Percentiles rank a stretch among this genome's conserved stretches.
These are phyloP conservation scores for Trichoderma sp. DNA, from an alignment of 2,329 filamentous ascomycete genomes.

Conservation along the genomic window DNA sequence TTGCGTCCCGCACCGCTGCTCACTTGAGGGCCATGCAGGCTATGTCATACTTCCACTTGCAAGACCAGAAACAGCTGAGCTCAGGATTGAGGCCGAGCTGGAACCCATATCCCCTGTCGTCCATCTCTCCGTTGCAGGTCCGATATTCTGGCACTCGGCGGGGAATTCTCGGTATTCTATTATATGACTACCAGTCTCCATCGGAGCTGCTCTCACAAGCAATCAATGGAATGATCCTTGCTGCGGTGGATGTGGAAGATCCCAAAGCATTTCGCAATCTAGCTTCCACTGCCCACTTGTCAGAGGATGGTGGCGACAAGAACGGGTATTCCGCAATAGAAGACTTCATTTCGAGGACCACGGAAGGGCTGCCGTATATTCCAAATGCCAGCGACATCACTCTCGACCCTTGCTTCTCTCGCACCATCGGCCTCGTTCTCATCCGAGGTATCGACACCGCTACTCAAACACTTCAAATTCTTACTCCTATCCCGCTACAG, in stretches of 20 bases:
- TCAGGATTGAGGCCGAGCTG: constrained; percentile 42
- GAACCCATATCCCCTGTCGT: constrained; percentile 57
- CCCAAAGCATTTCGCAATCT: constrained; percentile 48
- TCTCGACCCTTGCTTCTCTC: constrained; percentile 61
- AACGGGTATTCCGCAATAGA: background rate
- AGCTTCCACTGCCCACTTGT: background rate
- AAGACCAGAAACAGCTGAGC: constrained; percentile 18
- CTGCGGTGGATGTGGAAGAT: constrained; percentile 63
- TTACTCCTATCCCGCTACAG: constrained; percentile 58
- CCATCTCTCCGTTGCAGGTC: constrained; percentile 61
- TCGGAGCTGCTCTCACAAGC: constrained; percentile 61
- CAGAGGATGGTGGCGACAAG: constrained; percentile 25
- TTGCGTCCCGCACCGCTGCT: constrained; percentile 59
- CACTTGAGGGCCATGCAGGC: constrained; percentile 73
- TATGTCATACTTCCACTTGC: constrained; percentile 75
- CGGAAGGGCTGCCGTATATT: constrained; percentile 64
- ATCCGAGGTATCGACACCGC: constrained; percentile 67
- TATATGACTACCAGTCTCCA: constrained; percentile 65
- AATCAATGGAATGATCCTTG: constrained; percentile 70
- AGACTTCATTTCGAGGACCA: constrained; percentile 28
- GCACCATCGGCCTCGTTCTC: constrained; percentile 64
- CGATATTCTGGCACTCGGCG: constrained; percentile 52
- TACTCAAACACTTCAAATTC: constrained; percentile 58
- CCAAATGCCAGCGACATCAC: constrained; percentile 53
- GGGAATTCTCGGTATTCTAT: constrained; percentile 66